Evolutionary conservation across 495 filamentous ascomycete genomes (phyloP).

Genomic region (Astrocystis sublimbata): DNA sequence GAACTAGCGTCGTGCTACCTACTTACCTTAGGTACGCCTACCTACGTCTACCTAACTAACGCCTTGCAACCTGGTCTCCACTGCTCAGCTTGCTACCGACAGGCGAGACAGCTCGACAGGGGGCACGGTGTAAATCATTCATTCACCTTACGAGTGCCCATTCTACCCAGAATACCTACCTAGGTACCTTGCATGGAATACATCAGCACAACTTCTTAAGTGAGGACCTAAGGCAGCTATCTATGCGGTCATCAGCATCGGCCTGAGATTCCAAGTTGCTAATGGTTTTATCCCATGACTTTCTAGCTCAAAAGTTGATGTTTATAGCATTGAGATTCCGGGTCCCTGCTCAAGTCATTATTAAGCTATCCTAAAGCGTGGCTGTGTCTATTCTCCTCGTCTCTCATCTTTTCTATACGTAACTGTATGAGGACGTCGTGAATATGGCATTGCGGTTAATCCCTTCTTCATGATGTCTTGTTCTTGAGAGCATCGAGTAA

Average conservation of each 20-base stretch:
- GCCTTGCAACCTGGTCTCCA: neutral
- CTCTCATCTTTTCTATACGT: constrained; percentile 21
- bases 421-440: constrained; percentile 11
- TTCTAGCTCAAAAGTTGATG: neutral
- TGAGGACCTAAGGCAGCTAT: neutral
- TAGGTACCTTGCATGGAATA: no score
- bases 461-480: constrained; percentile 29
- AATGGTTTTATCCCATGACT: no score
- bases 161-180: no score
- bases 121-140: no score
- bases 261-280: no score
- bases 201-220: neutral
- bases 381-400: neutral
- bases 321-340: neutral
- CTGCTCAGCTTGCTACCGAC: constrained; percentile 1
- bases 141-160: no score
- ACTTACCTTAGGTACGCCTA: no score
- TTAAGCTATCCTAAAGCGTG: neutral
- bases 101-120: no score
- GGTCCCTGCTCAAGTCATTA: neutral
- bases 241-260: no score
- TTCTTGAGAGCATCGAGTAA: constrained; percentile 70
- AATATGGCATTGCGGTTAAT: neutral
- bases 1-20: no score
- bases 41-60: no score